A percentile compares a stretch with the other conserved stretches of the same genome.
Evolutionary conservation across 352 stramenopile species (phyloP).

Genomic region (Phytopythium oedochilum): DNA sequence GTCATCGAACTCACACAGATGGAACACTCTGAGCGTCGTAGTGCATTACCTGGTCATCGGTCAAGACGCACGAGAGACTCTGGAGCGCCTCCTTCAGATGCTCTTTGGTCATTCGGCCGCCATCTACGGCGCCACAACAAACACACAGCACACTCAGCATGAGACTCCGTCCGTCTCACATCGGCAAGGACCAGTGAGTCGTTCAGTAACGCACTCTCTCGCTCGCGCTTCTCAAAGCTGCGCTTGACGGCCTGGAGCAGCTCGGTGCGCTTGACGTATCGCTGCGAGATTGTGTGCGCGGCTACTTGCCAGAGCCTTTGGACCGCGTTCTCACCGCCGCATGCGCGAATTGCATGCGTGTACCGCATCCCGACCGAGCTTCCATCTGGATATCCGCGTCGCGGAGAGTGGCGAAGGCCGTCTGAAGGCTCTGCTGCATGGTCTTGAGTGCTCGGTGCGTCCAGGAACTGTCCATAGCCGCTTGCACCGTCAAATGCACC

Average conservation of each 20-base stretch:
- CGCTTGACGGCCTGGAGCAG: slow-evolving; percentile 42
- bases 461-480: slow-evolving; percentile 26
- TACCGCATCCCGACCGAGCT: slow-evolving; percentile 22
- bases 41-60: slow-evolving; percentile 62
- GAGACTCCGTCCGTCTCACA: too few relatives aligned
- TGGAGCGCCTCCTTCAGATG: slow-evolving; percentile 52
- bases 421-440: slow-evolving; percentile 2
- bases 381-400: neutral
- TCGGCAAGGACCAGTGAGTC: too few relatives aligned
- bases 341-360: slow-evolving; percentile 24
- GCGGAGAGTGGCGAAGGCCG: neutral
- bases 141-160: too few relatives aligned
- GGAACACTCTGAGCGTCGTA: neutral
- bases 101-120: slow-evolving; percentile 37
- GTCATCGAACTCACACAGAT: neutral
- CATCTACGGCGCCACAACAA: slow-evolving; percentile 9
- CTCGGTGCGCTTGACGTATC: slow-evolving; percentile 39
- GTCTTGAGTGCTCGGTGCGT: slow-evolving; percentile 10
- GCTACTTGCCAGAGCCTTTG: slow-evolving; percentile 29
- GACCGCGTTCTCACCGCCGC: slow-evolving; percentile 28
- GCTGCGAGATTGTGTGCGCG: slow-evolving; percentile 31
- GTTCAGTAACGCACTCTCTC: slow-evolving; percentile 21
- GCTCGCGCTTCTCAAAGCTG: slow-evolving; percentile 57
- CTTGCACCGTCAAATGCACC: slow-evolving; percentile 29
- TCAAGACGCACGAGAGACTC: slow-evolving; percentile 46